Evolutionary conservation across 306 rosid genomes (phyloP).

Genomic region (Cercis canadensis): DNA sequence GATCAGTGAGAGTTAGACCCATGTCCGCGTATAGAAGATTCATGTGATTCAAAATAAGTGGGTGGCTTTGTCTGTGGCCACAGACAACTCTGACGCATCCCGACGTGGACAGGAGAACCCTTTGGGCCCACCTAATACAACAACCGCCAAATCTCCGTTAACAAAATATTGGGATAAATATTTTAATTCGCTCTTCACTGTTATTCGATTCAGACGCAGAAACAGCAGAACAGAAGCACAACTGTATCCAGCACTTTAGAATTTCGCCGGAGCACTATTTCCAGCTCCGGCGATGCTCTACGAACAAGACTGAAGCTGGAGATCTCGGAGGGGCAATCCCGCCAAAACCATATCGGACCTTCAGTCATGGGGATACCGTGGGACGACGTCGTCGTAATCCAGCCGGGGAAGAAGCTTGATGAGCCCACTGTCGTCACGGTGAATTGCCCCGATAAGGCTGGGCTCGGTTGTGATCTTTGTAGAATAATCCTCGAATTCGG

Average conservation of each 20-base stretch:
- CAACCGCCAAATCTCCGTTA: not conserved
- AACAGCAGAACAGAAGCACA: not conserved
- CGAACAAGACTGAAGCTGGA: not conserved
- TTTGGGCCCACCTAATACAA: not conserved
- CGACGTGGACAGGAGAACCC: not conserved
- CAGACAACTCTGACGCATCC: not conserved
- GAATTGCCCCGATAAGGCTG: conserved; percentile 86
- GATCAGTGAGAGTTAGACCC: too few species aligned
- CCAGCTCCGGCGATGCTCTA: conserved; percentile 47
- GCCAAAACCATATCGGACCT: not conserved
- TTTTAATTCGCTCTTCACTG: too few species aligned
- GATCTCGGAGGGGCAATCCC: not conserved
- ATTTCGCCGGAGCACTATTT: conserved; percentile 35
- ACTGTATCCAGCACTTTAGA: not conserved
- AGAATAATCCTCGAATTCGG: conserved; percentile 74
- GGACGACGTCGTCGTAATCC: conserved; percentile 72
- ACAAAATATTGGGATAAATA: not conserved
- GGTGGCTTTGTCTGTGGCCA: too few species aligned
- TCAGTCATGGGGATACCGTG: conserved; percentile 64
- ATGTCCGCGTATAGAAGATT: too few species aligned
- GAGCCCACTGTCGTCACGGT: conserved; percentile 69
- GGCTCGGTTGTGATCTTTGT: conserved; percentile 86
- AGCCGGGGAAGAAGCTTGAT: conserved; percentile 42
- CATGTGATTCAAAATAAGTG: too few species aligned
- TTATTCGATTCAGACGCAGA: too few species aligned